phyloP scores from a whole-genome alignment of 345 rosid species.

The Ceriops decandra region DNA sequence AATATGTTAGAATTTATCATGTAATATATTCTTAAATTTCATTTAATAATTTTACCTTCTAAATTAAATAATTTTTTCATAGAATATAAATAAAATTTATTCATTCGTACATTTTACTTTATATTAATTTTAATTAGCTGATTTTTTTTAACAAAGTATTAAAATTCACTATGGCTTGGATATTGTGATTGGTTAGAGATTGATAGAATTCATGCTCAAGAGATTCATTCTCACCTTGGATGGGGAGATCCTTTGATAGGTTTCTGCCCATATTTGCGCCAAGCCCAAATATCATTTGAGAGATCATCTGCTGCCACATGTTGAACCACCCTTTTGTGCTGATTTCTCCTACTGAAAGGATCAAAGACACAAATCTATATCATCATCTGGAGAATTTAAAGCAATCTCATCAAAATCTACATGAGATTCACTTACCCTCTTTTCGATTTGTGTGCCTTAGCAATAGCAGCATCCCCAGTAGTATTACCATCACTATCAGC shows the following conservation, averaged over 20 bases:
- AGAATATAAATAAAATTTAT: too few relatives aligned
- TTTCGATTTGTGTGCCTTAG: conserved; percentile 30
- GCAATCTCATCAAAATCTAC: not conserved
- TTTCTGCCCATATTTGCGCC: conserved; percentile 86
- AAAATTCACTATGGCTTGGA: too few relatives aligned
- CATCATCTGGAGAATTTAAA: not conserved
- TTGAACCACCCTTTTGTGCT: conserved; percentile 49
- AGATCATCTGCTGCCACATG: conserved; percentile 48
- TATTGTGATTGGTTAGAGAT: not conserved
- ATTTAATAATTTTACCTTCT: too few relatives aligned
- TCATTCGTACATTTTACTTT: too few relatives aligned
- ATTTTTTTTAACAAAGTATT: too few relatives aligned
- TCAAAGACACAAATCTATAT: not conserved
- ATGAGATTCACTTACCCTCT: conserved; percentile 37
- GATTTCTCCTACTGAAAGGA: conserved; percentile 44
- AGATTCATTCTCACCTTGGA: conserved; percentile 47
- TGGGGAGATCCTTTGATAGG: conserved; percentile 79
- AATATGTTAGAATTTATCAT: too few relatives aligned
- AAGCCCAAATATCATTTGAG: conserved; percentile 66
- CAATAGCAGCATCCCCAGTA: conserved; percentile 10
- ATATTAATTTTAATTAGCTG: too few relatives aligned
- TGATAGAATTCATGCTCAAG: not conserved
- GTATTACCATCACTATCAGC: not conserved
- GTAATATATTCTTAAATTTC: too few relatives aligned
- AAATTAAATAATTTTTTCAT: too few relatives aligned